Percentiles rank a stretch among this genome's conserved stretches.
These are phyloP conservation scores for Rutstroemia sydowiana DNA, from an alignment of 2,329 filamentous ascomycete genomes.

Conservation along the genomic window DNA sequence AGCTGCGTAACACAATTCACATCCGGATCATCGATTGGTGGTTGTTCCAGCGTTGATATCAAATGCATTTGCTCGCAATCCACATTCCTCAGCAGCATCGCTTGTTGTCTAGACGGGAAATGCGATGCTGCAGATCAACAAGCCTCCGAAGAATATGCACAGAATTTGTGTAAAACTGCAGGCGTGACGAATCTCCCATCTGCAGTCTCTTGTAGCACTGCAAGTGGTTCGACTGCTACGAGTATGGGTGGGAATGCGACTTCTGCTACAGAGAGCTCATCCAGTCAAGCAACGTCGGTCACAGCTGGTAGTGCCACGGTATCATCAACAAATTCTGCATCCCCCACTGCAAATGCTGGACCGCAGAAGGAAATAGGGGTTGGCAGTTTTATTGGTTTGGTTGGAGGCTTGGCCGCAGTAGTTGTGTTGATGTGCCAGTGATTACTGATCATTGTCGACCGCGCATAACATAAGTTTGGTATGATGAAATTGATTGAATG, in stretches of 20 bases:
- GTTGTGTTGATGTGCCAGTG: conserved; percentile 19
- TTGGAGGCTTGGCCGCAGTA: conserved; percentile 21
- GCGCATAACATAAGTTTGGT: background rate
- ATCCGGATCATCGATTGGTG: conserved; percentile 34
- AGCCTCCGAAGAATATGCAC: conserved; percentile 28
- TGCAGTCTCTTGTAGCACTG: conserved; percentile 16
- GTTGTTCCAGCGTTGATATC: conserved; percentile 36
- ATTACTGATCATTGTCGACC: background rate
- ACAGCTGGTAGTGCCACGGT: background rate
- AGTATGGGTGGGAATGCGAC: background rate
- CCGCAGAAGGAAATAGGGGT: conserved; percentile 18
- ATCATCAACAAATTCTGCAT: conserved; percentile 6
- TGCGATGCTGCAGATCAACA: conserved; percentile 37
- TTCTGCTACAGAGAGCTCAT: background rate
- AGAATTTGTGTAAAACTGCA: conserved; percentile 30
- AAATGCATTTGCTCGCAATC: conserved; percentile 41
- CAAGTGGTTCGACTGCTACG: conserved; percentile 2
- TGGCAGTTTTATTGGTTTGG: conserved; percentile 16
- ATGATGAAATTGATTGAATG: background rate
- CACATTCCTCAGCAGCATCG: conserved; percentile 39
- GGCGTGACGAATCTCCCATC: conserved; percentile 29
- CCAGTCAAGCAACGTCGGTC: background rate
- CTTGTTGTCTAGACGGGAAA: conserved; percentile 41
- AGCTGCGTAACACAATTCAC: conserved; percentile 30
- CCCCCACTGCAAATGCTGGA: conserved; percentile 16